Percentiles rank a stretch among this genome's conserved stretches.
phyloP scores from a whole-genome alignment of 208 protist genomes.

The Pavlovales sp. region DNA sequence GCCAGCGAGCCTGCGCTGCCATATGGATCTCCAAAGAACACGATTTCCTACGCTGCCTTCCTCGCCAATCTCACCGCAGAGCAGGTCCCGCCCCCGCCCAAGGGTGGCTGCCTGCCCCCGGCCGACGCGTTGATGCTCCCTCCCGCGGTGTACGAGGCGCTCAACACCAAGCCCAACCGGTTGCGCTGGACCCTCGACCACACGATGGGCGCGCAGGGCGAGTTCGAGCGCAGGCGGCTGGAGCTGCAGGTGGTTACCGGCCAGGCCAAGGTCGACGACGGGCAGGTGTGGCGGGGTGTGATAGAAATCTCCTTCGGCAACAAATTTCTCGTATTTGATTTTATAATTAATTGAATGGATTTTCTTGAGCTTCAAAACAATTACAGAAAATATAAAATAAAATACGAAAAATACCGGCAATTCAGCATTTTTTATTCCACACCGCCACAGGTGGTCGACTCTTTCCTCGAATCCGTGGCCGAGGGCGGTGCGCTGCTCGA shows the following conservation, averaged over 20 bases:
- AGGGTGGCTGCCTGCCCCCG: too few relatives aligned
- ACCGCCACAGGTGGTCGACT: not conserved
- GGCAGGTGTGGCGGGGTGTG: not conserved
- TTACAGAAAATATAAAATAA: too few relatives aligned
- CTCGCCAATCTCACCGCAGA: not conserved
- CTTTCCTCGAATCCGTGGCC: not conserved
- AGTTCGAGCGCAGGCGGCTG: constrained; percentile 9
- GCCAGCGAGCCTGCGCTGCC: constrained; percentile 7
- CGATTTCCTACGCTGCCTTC: not conserved
- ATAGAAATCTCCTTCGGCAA: too few relatives aligned
- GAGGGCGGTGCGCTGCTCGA: constrained; percentile 1
- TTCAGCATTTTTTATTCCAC: too few relatives aligned
- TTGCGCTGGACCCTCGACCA: constrained; percentile 46
- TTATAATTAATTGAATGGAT: too few relatives aligned
- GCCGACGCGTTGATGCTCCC: not conserved
- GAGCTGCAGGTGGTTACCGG: not conserved
- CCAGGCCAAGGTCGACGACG: not conserved
- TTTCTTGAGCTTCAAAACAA: too few relatives aligned
- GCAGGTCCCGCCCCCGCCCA: too few relatives aligned
- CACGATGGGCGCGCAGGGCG: constrained; percentile 47
- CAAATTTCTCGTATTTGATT: too few relatives aligned
- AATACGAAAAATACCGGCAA: too few relatives aligned
- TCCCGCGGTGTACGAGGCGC: not conserved
- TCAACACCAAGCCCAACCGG: constrained; percentile 29
- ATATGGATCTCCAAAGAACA: not conserved